Conservation (phyloP, 345 rosid genomes). For the Rhodamnia argentea region DNA sequence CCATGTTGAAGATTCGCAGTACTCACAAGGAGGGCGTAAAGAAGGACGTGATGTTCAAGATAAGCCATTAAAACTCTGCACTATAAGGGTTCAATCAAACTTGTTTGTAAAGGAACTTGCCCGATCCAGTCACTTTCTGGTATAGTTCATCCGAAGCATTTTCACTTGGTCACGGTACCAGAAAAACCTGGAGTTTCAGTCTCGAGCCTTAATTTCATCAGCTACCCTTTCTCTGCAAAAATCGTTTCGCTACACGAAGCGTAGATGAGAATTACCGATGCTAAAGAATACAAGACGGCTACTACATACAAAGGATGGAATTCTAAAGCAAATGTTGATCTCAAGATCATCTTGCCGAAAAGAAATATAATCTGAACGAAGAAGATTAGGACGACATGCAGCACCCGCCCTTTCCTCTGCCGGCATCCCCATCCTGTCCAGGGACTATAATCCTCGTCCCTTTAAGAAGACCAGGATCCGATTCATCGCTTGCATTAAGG, state of each 20-base stretch:
- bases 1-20: neutral
- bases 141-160: neutral
- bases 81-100: neutral
- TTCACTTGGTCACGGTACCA: neutral
- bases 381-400: conserved; percentile 27
- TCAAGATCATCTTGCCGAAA: neutral
- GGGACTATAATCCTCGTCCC: conserved; percentile 73
- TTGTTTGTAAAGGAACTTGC: neutral
- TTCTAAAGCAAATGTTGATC: neutral
- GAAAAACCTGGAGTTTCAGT: neutral
- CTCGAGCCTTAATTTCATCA: neutral
- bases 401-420: conserved; percentile 40
- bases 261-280: neutral
- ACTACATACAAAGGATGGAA: neutral
- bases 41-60: neutral
- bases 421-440: conserved; percentile 21
- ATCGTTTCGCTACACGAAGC: neutral
- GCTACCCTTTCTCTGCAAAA: neutral
- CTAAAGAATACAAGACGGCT: neutral
- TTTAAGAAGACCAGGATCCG: conserved; percentile 39
- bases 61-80: neutral
- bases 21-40: neutral
- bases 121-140: neutral
- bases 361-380: neutral
- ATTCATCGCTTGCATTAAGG: conserved; percentile 39